Base-by-base conservation (phyloP, 495 filamentous ascomycete species). In the Aspergillus funiculosus region DNA sequence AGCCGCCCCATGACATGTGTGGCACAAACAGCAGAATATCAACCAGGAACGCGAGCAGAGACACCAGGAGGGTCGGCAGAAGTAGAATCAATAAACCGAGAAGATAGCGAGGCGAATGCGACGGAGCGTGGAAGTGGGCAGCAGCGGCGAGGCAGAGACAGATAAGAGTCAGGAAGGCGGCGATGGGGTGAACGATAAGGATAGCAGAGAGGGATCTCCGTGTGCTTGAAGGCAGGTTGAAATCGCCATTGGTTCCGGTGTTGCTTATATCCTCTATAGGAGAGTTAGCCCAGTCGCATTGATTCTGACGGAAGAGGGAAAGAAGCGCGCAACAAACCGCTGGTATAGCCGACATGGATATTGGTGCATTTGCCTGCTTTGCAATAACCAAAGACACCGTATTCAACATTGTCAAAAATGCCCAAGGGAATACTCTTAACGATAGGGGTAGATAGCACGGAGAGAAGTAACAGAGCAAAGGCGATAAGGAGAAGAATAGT, bases 21-120 rank as follows among this genome's bases (percentile, higher is more conserved):
- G 92, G 92, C 18, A 95, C 86, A 59, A 98, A 98, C 13, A 98
- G 77, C 25, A 98, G 66, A n/a, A 98, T 86, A 63, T 98, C 92
- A 48, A 96, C 81, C 40, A 98, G 72, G 66, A 98, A 97, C 15
- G 89, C 85, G 18, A 97, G 72, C 7, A 97, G 75, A 18, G 87
- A 81, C 45, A 91, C 79, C 28, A 98, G 70, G 24, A 96, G 79
- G 4, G 89, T 90, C 31, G 94, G 77, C 43, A 97, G 77, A 25
- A 84, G 82, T 40, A 96, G 74, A 38, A 97, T 89, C 39, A 97
- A 79, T 7, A 98, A 66, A 14, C 77, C 75, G 6, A 97, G 77
- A 3, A 98, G 74, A 57, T 86, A 98, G 51, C 87, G 79, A 3
- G 92, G 83, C 32, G 94, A 97, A 66, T 95, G 91, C n/a, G 89